Evolutionary conservation across 495 filamentous ascomycete species (phyloP).

Genomic region (Daldinia loculata): DNA sequence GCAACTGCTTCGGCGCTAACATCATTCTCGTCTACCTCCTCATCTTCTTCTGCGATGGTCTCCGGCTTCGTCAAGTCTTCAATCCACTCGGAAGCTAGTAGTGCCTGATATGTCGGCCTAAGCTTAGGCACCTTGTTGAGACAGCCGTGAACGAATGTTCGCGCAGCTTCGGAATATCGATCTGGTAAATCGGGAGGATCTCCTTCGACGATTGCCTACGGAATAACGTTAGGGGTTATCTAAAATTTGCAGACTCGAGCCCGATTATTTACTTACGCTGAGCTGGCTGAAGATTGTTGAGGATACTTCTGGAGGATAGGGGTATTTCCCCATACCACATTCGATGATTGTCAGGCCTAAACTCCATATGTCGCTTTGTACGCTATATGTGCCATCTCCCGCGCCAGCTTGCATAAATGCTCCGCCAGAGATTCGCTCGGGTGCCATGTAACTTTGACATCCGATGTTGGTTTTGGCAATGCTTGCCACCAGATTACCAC

Average conservation of each 20-base stretch:
- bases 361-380: conserved; percentile 98
- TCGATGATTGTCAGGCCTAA: conserved; percentile 95
- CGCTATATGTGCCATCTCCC: conserved; percentile 89
- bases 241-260: conserved; percentile 22
- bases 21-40: conserved; percentile 63
- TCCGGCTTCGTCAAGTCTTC: conserved; percentile 80
- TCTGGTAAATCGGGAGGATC: conserved; percentile 88
- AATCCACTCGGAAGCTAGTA: conserved; percentile 90
- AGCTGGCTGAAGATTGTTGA: conserved; percentile 98
- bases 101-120: conserved; percentile 87
- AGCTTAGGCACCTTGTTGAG: conserved; percentile 92
- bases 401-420: conserved; percentile 78
- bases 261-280: conserved; percentile 71
- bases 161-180: conserved; percentile 79
- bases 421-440: conserved; percentile 90
- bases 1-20: conserved; percentile 56
- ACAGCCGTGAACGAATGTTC: conserved; percentile 87
- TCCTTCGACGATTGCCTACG: conserved; percentile 94
- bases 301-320: conserved; percentile 97
- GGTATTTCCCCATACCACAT: conserved; percentile 93
- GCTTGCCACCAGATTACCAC: conserved; percentile 94
- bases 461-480: conserved; percentile 99
- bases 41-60: conserved; percentile 79
- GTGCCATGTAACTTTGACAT: conserved; percentile 99
- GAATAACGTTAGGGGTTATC: conserved; percentile 36